Conservation (phyloP, 495 filamentous ascomycete species). For the Trichoderma gamsii region DNA sequence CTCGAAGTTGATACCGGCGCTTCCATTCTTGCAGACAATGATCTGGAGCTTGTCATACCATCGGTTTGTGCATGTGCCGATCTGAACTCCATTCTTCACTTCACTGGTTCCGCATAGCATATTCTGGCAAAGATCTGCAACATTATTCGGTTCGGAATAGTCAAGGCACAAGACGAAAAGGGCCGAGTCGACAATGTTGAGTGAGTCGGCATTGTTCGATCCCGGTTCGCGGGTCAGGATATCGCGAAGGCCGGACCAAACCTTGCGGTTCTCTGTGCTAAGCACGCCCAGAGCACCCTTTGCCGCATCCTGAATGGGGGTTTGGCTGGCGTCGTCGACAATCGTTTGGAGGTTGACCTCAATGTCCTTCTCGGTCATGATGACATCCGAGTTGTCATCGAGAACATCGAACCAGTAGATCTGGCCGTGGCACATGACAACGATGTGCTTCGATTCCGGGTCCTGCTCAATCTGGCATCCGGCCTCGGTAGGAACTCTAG, state of each 20-base stretch:
- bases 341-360: slow-evolving; percentile 88
- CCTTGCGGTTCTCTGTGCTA: slow-evolving; percentile 92
- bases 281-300: slow-evolving; percentile 90
- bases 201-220: slow-evolving; percentile 91
- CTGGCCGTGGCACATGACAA: slow-evolving; percentile 92
- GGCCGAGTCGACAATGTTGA: slow-evolving; percentile 90
- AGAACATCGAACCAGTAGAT: slow-evolving; percentile 99
- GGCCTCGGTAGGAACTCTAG: slow-evolving; percentile 88
- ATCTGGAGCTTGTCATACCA: slow-evolving; percentile 99
- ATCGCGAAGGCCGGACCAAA: slow-evolving; percentile 88
- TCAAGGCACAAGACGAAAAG: slow-evolving; percentile 90
- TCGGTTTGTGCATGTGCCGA: slow-evolving; percentile 94
- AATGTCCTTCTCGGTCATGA: slow-evolving; percentile 96
- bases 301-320: slow-evolving; percentile 86
- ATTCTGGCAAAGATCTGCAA: slow-evolving; percentile 82
- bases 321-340: slow-evolving; percentile 80
- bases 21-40: slow-evolving; percentile 98
- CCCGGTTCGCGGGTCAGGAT: slow-evolving; percentile 78
- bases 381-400: slow-evolving; percentile 87
- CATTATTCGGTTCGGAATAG: slow-evolving; percentile 74
- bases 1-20: slow-evolving; percentile 97
- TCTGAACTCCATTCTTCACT: slow-evolving; percentile 87
- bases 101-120: slow-evolving; percentile 96
- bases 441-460: slow-evolving; percentile 77
- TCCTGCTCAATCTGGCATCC: slow-evolving; percentile 96